Base-by-base conservation (phyloP, 495 filamentous ascomycete species). In the Lichina pygmaea region DNA sequence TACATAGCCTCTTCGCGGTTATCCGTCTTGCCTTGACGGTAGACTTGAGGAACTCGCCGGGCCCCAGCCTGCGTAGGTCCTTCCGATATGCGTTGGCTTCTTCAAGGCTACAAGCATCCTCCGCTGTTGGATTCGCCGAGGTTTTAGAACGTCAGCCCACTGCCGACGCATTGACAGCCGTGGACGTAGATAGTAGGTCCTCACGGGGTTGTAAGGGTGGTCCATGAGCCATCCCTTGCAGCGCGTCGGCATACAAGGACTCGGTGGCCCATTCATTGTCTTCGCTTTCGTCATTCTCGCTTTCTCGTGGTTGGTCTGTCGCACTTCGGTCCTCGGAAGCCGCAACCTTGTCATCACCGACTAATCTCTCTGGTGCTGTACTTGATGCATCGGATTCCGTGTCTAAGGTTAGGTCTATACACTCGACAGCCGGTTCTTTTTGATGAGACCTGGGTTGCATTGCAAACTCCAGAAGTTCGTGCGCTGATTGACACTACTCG, bases 1-100 rank as follows among this genome's bases (percentile, higher is more conserved):
- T 89, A 50, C 85, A 73, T 16, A 97, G 64, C 58, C 82, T 89
- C 61, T 78, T 80, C 17, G 78, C 81, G 2, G 78, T 73, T 48
- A 86, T 71, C 30, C 62, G 61, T 11, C 73, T 72, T 24, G 67
- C 64, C 36, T 72, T 70, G 46, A 94, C 67, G 9, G 79, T 85
- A 48, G 74, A 66, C 48, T 71, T 63, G 46, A 82, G 66, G 58
- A 94, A 93, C 12, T 72, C 66, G 42, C 74, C 71, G 41, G 77
- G 77, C 6, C 86, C 86, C 48, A 86, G 60, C 30, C 71, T 66
- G 51, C 81, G 75, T 13, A 94, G 62, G 15, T 75, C 68, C 43
- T 77, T 66, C 44, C 80, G 72, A 56, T 70, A 81, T 6, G 62
- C 58, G 38, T 70, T 52, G 8, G 81, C 76, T 58, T 94, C 78